Conservation (phyloP, 768 basidiomycete genomes). For the Mrakia frigida region DNA sequence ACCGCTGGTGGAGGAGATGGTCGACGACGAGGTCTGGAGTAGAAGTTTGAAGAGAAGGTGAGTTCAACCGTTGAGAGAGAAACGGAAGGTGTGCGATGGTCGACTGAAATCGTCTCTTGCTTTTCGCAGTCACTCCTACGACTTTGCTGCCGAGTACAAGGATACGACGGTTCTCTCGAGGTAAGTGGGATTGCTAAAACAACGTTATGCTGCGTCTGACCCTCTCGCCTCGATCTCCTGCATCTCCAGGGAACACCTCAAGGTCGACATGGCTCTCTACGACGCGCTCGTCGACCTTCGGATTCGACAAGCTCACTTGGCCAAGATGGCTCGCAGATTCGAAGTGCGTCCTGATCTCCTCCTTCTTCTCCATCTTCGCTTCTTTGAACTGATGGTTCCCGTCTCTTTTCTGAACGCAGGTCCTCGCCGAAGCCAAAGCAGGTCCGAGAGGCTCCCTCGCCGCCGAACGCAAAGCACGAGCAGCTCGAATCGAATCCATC, state of each 20-base stretch:
- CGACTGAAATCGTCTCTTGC: not conserved
- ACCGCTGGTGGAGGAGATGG: not conserved
- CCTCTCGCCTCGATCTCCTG: not conserved
- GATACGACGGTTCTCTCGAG: not conserved
- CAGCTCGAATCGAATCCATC: not conserved
- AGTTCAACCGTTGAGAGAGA: not conserved
- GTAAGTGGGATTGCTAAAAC: not conserved
- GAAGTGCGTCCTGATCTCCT: not conserved
- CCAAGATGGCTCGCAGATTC: not conserved
- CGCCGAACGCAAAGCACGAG: not conserved
- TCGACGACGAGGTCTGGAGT: not conserved
- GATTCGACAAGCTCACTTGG: not conserved
- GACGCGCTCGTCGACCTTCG: slow-evolving; percentile 6
- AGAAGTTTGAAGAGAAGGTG: slow-evolving; percentile 7
- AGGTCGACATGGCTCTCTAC: slow-evolving; percentile 8
- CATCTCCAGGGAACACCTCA: not conserved
- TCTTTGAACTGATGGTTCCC: not conserved
- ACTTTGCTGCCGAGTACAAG: slow-evolving; percentile 17
- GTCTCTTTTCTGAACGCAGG: not conserved
- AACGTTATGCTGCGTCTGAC: too few relatives aligned
- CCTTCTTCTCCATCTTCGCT: not conserved
- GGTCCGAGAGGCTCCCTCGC: not conserved
- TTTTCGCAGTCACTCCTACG: not conserved
- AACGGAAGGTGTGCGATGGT: not conserved
- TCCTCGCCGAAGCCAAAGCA: not conserved